Evolutionary conservation across 1,139 yeast species (phyloP).

Genomic region (Wickerhamomyces sp.): DNA sequence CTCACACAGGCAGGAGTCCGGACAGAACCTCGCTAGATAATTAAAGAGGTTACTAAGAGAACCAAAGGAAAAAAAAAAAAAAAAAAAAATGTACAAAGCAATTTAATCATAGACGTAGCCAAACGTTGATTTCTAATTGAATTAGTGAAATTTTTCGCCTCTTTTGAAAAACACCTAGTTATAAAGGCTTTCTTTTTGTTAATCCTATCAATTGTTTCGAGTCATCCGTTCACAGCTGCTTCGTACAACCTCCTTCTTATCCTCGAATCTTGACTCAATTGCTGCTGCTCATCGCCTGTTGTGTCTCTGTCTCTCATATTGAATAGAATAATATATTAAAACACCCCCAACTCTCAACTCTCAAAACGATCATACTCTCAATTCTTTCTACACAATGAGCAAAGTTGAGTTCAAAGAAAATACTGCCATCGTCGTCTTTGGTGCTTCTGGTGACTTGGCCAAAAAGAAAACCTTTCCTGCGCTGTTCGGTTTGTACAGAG

Average conservation of each 20-base stretch:
- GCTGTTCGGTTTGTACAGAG: conserved; percentile 66
- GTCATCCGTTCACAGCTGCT: not conserved
- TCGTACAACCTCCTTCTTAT: not conserved
- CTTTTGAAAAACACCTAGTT: too few relatives aligned
- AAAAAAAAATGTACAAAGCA: too few relatives aligned
- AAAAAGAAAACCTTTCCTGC: conserved; percentile 93
- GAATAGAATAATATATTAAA: not conserved
- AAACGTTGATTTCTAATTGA: too few relatives aligned
- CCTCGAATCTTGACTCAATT: not conserved
- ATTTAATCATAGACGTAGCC: too few relatives aligned
- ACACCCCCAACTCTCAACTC: not conserved
- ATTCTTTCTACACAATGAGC: conserved; percentile 4
- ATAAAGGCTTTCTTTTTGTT: too few relatives aligned
- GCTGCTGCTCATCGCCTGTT: not conserved
- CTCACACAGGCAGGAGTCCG: not conserved
- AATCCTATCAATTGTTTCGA: too few relatives aligned
- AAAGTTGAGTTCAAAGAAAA: conserved; percentile 46
- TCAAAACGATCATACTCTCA: not conserved
- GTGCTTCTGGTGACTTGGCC: conserved; percentile 97
- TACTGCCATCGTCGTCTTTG: conserved; percentile 79
- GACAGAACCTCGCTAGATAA: too few relatives aligned
- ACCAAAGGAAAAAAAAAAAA: too few relatives aligned
- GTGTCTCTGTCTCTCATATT: not conserved
- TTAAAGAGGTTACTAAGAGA: too few relatives aligned
- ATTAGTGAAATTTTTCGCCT: too few relatives aligned